Conservation (phyloP, 1,284 basidiomycete genomes). For the Cryptococcus amylolentus region DNA sequence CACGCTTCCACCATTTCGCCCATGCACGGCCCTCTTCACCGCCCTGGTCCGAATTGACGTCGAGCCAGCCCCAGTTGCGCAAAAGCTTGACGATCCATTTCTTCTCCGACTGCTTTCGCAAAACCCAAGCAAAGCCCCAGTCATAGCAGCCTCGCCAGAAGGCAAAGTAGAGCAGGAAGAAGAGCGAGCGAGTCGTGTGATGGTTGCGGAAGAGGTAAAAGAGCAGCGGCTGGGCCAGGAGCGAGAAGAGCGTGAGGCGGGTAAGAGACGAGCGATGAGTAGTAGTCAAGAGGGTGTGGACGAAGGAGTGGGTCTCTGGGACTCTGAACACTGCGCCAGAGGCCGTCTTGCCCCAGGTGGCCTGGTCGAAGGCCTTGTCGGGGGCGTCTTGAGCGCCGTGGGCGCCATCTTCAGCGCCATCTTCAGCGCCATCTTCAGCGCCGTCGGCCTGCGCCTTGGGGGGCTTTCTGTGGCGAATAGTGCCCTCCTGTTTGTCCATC, state of each 20-base stretch:
- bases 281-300: constrained; percentile 87
- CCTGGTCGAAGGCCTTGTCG: constrained; percentile 49
- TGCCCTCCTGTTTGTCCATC: too few relatives aligned
- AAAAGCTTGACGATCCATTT: constrained; percentile 86
- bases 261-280: constrained; percentile 88
- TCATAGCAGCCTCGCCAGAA: constrained; percentile 94
- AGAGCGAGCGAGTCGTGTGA: constrained; percentile 50
- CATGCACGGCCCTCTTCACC: constrained; percentile 59
- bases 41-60: constrained; percentile 52
- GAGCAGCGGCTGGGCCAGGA: constrained; percentile 73
- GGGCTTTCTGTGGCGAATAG: background rate
- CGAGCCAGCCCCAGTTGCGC: constrained; percentile 79
- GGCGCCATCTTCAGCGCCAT: background rate
- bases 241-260: constrained; percentile 73
- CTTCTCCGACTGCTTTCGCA: constrained; percentile 90
- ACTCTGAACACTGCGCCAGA: constrained; percentile 84
- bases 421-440: background rate
- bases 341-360: constrained; percentile 84
- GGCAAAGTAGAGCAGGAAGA: constrained; percentile 60
- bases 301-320: constrained; percentile 90
- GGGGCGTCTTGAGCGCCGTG: background rate
- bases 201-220: constrained; percentile 64
- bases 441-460: too few relatives aligned
- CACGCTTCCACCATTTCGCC: constrained; percentile 76
- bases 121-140: constrained; percentile 85